A percentile compares a stretch with the other conserved stretches of the same genome.
These are phyloP conservation scores for Lecanicillium sp. DNA, from an alignment of 2,329 filamentous ascomycete species.

Conservation along the genomic window DNA sequence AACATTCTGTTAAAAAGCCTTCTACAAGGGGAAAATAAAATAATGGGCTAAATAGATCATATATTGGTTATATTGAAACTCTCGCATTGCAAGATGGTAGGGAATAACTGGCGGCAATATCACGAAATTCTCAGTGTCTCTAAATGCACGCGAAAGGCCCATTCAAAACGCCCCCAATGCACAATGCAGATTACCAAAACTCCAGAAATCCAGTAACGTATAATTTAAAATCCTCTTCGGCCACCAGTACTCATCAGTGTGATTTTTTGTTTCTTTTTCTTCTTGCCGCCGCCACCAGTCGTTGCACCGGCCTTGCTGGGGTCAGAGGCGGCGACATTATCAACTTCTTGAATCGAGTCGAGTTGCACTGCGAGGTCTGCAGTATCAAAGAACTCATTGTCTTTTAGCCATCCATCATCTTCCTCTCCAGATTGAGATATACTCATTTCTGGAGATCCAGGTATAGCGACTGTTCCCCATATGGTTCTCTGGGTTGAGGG, in stretches of 20 bases:
- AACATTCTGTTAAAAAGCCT: no score
- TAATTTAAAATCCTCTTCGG: slow-evolving; percentile 32
- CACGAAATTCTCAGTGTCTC: no score
- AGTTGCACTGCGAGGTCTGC: slow-evolving; percentile 55
- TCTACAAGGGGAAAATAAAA: no score
- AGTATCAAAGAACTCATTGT: slow-evolving; percentile 61
- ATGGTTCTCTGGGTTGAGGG: slow-evolving; percentile 72
- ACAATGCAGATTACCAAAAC: neutral
- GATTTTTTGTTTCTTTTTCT: slow-evolving; percentile 67
- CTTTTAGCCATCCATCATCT: slow-evolving; percentile 82
- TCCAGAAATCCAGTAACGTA: neutral
- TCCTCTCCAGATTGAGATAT: slow-evolving; percentile 20
- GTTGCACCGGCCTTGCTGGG: slow-evolving; percentile 7
- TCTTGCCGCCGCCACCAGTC: slow-evolving; percentile 37
- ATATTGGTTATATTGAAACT: no score
- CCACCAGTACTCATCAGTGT: slow-evolving; percentile 63
- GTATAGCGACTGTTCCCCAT: slow-evolving; percentile 77
- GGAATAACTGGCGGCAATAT: no score
- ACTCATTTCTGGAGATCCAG: slow-evolving; percentile 48
- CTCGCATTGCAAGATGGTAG: no score
- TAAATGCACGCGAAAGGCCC: no score
- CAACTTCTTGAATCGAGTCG: slow-evolving; percentile 41
- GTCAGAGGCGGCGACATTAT: slow-evolving; percentile 13
- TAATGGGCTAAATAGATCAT: no score
- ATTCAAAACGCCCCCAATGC: slow-evolving; percentile 7